Base-by-base conservation (phyloP, 2,329 filamentous ascomycete genomes). In the Fusarium sp. region DNA sequence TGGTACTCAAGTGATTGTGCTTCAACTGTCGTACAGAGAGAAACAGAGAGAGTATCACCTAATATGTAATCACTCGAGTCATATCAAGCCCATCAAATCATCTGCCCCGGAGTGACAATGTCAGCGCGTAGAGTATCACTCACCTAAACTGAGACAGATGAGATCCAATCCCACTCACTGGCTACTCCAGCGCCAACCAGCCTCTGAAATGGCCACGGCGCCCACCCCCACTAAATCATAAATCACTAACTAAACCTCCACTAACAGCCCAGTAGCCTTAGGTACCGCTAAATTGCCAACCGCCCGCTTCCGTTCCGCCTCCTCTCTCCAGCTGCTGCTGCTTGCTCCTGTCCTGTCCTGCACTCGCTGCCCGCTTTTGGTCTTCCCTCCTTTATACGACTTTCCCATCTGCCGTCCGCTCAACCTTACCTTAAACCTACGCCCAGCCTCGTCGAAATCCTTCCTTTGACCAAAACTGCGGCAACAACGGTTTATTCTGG, bases 341-440 rank as follows among this genome's bases (percentile, higher is more conserved):
- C n/a, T 28, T 50, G 28, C 23, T 43, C 15, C 9, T 44, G 23
- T 28, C 23, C 23, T 44, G 15, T 32, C 47, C 47, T 50, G 16
- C 19, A 28, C 33, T 54, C 33, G 33, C 50, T 54, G 32, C 52
- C 59, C 42, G 50, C 38, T 25, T 35, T 28, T 35, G 37, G 33
- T 71, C 47, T 54, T 72, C 71, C 70, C 71, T 72, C 62, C 71
- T 69, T 74, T 69, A 71, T 72, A 68, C 71, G 67, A 72, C 69
- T 68, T 70, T 68, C 59, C 64, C 64, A 69, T 67, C 64, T 65
- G 60, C 68, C 71, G 67, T 71, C 68, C 63, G 57, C 62, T 71
- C 60, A 67, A 71, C 66, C 70, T 58, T 58, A 58, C 54, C 40
- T 58, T 64, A 73, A 69, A 60, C 62, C 60, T 57, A 73, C 71